A percentile compares a stretch with the other conserved stretches of the same genome.
phyloP scores from a whole-genome alignment of 1,284 basidiomycete genomes.

The Puccinia horiana region DNA sequence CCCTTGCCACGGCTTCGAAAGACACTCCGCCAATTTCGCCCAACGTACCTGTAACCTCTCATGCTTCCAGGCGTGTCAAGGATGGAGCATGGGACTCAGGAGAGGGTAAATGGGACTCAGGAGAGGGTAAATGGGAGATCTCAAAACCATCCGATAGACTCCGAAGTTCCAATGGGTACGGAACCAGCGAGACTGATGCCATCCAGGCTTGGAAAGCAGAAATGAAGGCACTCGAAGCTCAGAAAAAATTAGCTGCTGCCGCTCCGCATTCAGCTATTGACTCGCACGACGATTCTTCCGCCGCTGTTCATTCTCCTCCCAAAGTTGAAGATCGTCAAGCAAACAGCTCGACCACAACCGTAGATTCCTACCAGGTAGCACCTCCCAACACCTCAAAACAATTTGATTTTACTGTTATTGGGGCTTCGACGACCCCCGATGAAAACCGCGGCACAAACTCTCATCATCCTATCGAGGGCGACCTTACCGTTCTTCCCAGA shows the following conservation, averaged over 20 bases:
- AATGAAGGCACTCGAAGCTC: slow-evolving; percentile 49
- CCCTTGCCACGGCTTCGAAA: background rate
- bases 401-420: slow-evolving; percentile 15
- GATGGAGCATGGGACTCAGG: slow-evolving; percentile 49
- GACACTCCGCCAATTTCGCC: slow-evolving; percentile 4
- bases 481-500: slow-evolving; percentile 12
- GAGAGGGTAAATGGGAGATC: slow-evolving; percentile 49
- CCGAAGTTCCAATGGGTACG: slow-evolving; percentile 7
- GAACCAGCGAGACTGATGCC: slow-evolving; percentile 44
- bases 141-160: slow-evolving; percentile 5
- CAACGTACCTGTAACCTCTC: background rate
- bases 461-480: slow-evolving; percentile 1
- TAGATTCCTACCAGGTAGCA: background rate
- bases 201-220: slow-evolving; percentile 49
- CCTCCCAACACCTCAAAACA: slow-evolving; percentile 2
- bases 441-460: background rate
- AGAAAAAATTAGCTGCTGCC: slow-evolving; percentile 36
- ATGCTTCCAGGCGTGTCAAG: slow-evolving; percentile 30
- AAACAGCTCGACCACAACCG: background rate
- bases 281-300: slow-evolving; percentile 3
- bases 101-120: slow-evolving; percentile 49
- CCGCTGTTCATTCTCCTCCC: background rate
- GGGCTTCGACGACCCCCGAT: background rate
- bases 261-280: slow-evolving; percentile 8
- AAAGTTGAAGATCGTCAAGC: background rate